Evolutionary conservation across 2,329 filamentous ascomycete genomes (phyloP).

Genomic region (Exophiala calicioides): DNA sequence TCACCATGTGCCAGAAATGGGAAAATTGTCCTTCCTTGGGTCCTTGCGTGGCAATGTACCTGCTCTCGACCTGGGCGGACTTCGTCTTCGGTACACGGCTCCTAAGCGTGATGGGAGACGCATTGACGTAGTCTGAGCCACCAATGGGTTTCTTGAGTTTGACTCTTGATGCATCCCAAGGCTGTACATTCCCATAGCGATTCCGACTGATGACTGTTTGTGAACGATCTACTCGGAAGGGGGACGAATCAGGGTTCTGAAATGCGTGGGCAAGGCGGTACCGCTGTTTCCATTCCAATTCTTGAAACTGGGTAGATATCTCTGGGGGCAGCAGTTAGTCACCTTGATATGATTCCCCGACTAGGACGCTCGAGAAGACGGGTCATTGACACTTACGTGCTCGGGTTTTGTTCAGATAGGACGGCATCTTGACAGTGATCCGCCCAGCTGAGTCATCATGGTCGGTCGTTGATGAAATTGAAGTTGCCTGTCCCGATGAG

Average conservation of each 20-base stretch:
- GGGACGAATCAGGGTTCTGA: conserved; percentile 50
- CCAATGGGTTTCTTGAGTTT: conserved; percentile 74
- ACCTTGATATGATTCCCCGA: too few relatives aligned
- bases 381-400: conserved; percentile 31
- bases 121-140: conserved; percentile 78
- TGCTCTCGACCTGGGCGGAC: conserved; percentile 43
- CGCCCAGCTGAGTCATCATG: conserved; percentile 12
- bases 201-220: conserved; percentile 66
- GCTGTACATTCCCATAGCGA: conserved; percentile 85
- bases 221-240: conserved; percentile 61
- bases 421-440: conserved; percentile 24
- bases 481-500: conserved; percentile 13
- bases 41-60: conserved; percentile 84
- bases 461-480: conserved; percentile 9
- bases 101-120: conserved; percentile 67
- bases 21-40: conserved; percentile 74
- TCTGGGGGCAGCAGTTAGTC: conserved; percentile 44
- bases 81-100: conserved; percentile 44
- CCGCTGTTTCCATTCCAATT: conserved; percentile 63
- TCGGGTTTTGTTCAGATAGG: conserved; percentile 29
- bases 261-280: conserved; percentile 53
- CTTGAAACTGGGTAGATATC: conserved; percentile 60
- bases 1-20: conserved; percentile 95
- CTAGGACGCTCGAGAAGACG: too few relatives aligned
- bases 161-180: conserved; percentile 84